Conservation (phyloP, 1,139 yeast genomes). For the Scheffersomyces titani region DNA sequence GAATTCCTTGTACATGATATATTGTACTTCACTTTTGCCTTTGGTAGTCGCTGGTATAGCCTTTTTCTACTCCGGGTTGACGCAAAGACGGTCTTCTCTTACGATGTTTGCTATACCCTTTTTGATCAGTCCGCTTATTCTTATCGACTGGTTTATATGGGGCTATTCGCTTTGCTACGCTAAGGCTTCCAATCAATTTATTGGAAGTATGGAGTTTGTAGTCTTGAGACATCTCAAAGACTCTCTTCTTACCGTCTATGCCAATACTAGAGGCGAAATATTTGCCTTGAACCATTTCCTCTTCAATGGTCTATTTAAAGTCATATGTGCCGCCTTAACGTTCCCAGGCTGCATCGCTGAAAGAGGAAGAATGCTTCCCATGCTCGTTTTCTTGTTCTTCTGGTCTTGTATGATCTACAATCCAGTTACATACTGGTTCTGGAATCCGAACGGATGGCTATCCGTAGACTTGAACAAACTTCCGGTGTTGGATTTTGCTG, state of each 20-base stretch:
- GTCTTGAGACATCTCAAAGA: constrained; percentile 40
- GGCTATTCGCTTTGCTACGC: constrained; percentile 57
- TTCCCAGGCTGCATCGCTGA: constrained; percentile 62
- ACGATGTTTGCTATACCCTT: constrained; percentile 55
- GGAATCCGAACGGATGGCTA: constrained; percentile 65
- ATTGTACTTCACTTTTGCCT: constrained; percentile 36
- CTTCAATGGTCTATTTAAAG: constrained; percentile 53
- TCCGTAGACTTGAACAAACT: constrained; percentile 35
- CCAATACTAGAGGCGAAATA: constrained; percentile 42
- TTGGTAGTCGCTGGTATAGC: constrained; percentile 45
- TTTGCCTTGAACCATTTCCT: constrained; percentile 44
- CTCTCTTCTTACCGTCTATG: constrained; percentile 21
- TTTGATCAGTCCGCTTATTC: constrained; percentile 40
- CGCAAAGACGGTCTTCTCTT: constrained; percentile 56
- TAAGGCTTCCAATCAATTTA: constrained; percentile 40
- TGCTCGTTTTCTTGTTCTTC: constrained; percentile 50
- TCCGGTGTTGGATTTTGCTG: constrained; percentile 64
- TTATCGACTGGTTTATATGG: constrained; percentile 60
- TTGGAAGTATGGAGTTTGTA: constrained; percentile 48
- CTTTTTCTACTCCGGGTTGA: constrained; percentile 59
- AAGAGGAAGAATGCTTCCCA: constrained; percentile 56
- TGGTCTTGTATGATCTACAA: constrained; percentile 64
- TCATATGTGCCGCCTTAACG: constrained; percentile 53
- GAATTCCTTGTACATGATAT: constrained; percentile 40
- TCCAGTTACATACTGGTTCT: constrained; percentile 67